phyloP scores from a whole-genome alignment of 73 alveolate genomes.

The Paramecium pentaurelia region DNA sequence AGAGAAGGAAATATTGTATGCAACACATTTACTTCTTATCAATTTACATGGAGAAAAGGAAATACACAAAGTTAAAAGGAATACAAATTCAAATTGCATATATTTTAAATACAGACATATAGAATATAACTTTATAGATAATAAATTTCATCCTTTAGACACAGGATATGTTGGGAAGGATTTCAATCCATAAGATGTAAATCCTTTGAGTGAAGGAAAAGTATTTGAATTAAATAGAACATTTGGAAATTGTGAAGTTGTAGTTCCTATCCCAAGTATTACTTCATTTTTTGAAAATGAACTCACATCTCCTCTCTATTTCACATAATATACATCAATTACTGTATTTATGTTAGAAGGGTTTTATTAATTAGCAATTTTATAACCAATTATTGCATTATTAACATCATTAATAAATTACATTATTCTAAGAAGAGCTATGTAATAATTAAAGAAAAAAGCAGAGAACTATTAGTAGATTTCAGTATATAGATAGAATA shows the following conservation, averaged over 20 bases:
- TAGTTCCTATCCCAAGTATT: constrained; percentile 26
- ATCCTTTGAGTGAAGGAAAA: neutral
- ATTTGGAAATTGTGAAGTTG: constrained; percentile 24
- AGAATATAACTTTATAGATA: neutral
- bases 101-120: neutral
- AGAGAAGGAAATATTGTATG: neutral
- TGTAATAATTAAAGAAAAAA: neutral
- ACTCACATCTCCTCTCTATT: constrained; percentile 52
- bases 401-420: neutral
- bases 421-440: neutral
- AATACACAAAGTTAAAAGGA: neutral
- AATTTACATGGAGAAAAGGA: neutral
- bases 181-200: neutral
- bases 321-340: constrained; percentile 2
- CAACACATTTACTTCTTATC: neutral
- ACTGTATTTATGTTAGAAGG: constrained; percentile 9
- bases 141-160: neutral
- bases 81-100: neutral
- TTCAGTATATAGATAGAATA: neutral
- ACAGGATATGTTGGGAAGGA: neutral
- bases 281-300: constrained; percentile 22
- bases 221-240: neutral
- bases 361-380: constrained; percentile 40
- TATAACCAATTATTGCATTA: neutral
- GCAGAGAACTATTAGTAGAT: neutral